These are phyloP conservation scores for Coniochaeta hoffmannii DNA, from an alignment of 2,329 filamentous ascomycete genomes.

Conservation along the genomic window DNA sequence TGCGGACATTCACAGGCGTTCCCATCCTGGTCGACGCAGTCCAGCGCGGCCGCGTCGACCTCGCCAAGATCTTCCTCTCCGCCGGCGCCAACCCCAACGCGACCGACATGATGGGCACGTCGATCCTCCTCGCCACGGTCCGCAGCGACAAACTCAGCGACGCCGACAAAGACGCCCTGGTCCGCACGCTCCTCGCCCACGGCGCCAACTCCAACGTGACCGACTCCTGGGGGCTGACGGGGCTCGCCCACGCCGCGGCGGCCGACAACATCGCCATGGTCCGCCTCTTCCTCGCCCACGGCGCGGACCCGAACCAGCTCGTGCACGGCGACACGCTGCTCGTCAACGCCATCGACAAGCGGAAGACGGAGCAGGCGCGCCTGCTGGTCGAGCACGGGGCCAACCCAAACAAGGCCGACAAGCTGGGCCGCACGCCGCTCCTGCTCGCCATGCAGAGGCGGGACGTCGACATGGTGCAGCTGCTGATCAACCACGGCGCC, in stretches of 20 bases:
- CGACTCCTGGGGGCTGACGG: conserved; percentile 18
- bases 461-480: conserved; percentile 12
- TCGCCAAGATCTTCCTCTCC: conserved; percentile 25
- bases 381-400: conserved; percentile 15
- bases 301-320: conserved; percentile 17
- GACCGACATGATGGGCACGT: conserved; percentile 20
- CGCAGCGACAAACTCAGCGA: conserved; percentile 22
- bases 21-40: conserved; percentile 18
- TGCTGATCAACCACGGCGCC: conserved; percentile 20
- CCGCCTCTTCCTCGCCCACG: conserved; percentile 13
- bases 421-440: conserved; percentile 3
- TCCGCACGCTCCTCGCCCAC: conserved; percentile 23
- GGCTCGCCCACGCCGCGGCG: conserved; percentile 18
- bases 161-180: conserved; percentile 17
- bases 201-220: conserved; percentile 23
- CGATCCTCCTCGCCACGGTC: conserved; percentile 25
- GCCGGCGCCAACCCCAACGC: conserved; percentile 24
- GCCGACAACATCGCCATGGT: conserved; percentile 19
- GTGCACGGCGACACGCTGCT: conserved; percentile 17
- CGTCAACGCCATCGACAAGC: conserved; percentile 19
- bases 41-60: conserved; percentile 19
- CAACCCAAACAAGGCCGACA: conserved; percentile 16
- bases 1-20: conserved; percentile 11
- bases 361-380: conserved; percentile 18
- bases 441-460: conserved; percentile 4